Base-by-base conservation (phyloP, 805 yeast species). In the Metschnikowia koreensis region DNA sequence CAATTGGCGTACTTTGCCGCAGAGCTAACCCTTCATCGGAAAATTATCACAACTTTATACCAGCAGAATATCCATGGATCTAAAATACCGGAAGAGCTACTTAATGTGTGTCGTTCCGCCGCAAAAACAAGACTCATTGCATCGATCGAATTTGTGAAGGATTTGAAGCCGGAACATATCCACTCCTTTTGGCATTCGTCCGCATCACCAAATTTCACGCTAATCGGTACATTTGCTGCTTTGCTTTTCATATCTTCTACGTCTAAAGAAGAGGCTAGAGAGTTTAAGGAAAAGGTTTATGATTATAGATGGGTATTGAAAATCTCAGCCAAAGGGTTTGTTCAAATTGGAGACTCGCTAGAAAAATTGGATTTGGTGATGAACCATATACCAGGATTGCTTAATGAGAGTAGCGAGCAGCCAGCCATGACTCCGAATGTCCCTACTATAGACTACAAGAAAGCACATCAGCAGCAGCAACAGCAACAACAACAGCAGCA, bases 171-270 rank as follows among this genome's bases (percentile, higher is more conserved):
- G 9, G 96, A 90, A 59, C 96, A 90, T 62, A 77, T 89, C 44
- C 92, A 85, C 64, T 82, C 96, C 10, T 91, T 90, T 66, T 92
- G 97, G 97, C 94, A 89, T 68, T 81, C 91, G 1, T 82, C 91
- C 1, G 81, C 96, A 0, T 77, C 94, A 0, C 78, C 87, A 12
- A 89, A 89, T 62, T 82, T 92, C 56, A 83, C 96, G 7, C 69
- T 89, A 37, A 89, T 91, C 38, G 97, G 97, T 1, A 82, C 93
- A 0, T 92, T 92, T 75, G 96, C 97, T 0, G 85, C 96, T 0
- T 73, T 92, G 11, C 69, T 92, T 49, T 88, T 80, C 60, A 84
- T 86, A 13, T 87, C 97, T 0, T 73, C 94, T 1, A 66, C 76
- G 8, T 56, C 60, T 13, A 67, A 77, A 15, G 89, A 84, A 49